These are phyloP conservation scores for Fusarium hainanense DNA, from an alignment of 2,329 filamentous ascomycete genomes.

Conservation along the genomic window DNA sequence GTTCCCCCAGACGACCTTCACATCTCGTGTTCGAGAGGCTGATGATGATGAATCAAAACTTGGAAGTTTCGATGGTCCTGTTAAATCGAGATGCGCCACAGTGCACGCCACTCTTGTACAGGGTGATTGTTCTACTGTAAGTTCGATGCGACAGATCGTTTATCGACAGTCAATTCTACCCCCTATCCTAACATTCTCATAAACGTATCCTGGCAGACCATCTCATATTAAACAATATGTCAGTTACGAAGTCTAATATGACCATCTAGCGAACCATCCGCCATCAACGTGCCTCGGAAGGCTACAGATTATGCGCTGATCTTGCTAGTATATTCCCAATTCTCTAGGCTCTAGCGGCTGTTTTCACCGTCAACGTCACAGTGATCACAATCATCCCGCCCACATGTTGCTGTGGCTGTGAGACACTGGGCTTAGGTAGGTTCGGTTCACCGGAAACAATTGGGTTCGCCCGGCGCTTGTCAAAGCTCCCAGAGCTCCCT, in stretches of 20 bases:
- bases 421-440: constrained; percentile 27
- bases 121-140: constrained; percentile 21
- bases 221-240: constrained; percentile 7
- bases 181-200: constrained; percentile 13
- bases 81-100: constrained; percentile 35
- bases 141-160: constrained; percentile 1
- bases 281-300: constrained; percentile 10
- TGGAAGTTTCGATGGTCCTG: constrained; percentile 15
- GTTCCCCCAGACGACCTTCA: constrained; percentile 8
- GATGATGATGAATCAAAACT: constrained; percentile 22
- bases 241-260: constrained; percentile 8
- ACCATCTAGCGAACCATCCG: constrained; percentile 18
- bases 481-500: not conserved
- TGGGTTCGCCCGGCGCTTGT: constrained; percentile 8
- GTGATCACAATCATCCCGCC: constrained; percentile 34
- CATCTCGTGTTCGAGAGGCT: constrained; percentile 30
- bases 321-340: constrained; percentile 21
- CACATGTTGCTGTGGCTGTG: constrained; percentile 40
- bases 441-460: constrained; percentile 29
- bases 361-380: constrained; percentile 42
- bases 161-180: not conserved
- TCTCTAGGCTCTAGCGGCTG: constrained; percentile 34
- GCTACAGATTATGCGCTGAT: constrained; percentile 28
- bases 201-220: constrained; percentile 6
- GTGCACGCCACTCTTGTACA: constrained; percentile 36